phyloP scores from a whole-genome alignment of 768 basidiomycete genomes.

The Mycena kentingensis region DNA sequence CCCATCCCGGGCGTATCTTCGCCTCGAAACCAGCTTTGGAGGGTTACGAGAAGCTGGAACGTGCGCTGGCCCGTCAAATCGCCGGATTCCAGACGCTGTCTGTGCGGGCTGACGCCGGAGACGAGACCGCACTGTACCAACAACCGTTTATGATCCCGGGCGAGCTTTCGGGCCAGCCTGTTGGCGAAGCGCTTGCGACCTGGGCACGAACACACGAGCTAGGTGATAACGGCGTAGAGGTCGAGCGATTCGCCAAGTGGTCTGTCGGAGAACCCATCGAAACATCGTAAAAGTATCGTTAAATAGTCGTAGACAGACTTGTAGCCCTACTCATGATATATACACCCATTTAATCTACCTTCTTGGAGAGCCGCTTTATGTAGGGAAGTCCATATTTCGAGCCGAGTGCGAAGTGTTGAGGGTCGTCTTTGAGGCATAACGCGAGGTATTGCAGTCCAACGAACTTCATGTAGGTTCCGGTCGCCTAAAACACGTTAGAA shows the following conservation, averaged over 20 bases:
- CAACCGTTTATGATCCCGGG: slow-evolving; percentile 79
- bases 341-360: slow-evolving; percentile 14
- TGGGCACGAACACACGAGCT: slow-evolving; percentile 60
- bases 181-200: slow-evolving; percentile 45
- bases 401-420: slow-evolving; percentile 47
- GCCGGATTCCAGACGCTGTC: slow-evolving; percentile 74
- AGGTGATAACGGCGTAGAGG: slow-evolving; percentile 42
- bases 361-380: slow-evolving; percentile 36
- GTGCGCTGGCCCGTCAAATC: slow-evolving; percentile 81
- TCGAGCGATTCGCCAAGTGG: slow-evolving; percentile 66
- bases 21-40: slow-evolving; percentile 52
- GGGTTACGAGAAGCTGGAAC: slow-evolving; percentile 56
- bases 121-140: slow-evolving; percentile 63
- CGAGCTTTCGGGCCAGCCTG: slow-evolving; percentile 42
- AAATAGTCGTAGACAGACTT: no score
- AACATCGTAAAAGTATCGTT: slow-evolving; percentile 4
- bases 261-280: slow-evolving; percentile 50
- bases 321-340: no score
- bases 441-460: slow-evolving; percentile 50
- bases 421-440: slow-evolving; percentile 62
- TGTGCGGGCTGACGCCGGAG: slow-evolving; percentile 39
- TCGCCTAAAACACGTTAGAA: slow-evolving; percentile 36
- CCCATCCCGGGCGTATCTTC: slow-evolving; percentile 51
- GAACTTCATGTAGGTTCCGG: slow-evolving; percentile 54
- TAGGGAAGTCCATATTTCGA: slow-evolving; percentile 52